phyloP scores from a whole-genome alignment of 2,329 filamentous ascomycete genomes.

The Aspergillus fumigatus region DNA sequence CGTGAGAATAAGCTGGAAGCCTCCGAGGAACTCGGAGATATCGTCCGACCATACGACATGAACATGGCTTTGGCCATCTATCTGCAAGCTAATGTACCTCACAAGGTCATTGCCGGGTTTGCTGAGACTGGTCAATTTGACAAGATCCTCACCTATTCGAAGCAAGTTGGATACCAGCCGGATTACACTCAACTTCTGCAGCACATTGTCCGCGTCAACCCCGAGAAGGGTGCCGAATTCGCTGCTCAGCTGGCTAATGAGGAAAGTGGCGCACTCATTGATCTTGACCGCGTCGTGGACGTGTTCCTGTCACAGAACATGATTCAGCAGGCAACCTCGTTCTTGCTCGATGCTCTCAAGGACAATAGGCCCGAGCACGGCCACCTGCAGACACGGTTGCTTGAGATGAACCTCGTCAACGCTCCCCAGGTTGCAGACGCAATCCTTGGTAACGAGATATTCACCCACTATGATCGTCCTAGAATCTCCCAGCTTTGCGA shows the following conservation, averaged over 20 bases:
- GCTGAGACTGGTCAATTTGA: conserved; percentile 96
- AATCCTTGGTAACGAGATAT: conserved; percentile 97
- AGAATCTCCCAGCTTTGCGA: conserved; percentile 89
- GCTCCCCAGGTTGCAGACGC: conserved; percentile 97
- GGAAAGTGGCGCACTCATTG: conserved; percentile 79
- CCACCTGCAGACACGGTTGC: conserved; percentile 83
- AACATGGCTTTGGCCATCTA: conserved; percentile 85
- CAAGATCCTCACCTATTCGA: conserved; percentile 88
- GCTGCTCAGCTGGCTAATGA: conserved; percentile 88
- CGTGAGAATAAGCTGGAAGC: conserved; percentile 92
- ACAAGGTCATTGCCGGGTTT: conserved; percentile 92
- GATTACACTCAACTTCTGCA: conserved; percentile 90
- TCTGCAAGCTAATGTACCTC: conserved; percentile 79
- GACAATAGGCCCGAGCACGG: conserved; percentile 93
- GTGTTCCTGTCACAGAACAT: conserved; percentile 98
- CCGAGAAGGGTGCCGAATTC: conserved; percentile 92
- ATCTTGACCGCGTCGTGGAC: conserved; percentile 91
- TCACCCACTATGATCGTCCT: conserved; percentile 90
- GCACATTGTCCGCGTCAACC: conserved; percentile 85
- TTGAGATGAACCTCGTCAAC: conserved; percentile 97
- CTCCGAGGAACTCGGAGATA: conserved; percentile 93
- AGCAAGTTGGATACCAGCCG: conserved; percentile 82
- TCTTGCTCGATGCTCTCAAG: conserved; percentile 90
- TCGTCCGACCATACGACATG: conserved; percentile 84
- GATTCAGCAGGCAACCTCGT: conserved; percentile 97